A percentile compares a stretch with the other conserved stretches of the same genome.
Evolutionary conservation across 768 basidiomycete species (phyloP).

Genomic region (Nidula microcarpa): DNA sequence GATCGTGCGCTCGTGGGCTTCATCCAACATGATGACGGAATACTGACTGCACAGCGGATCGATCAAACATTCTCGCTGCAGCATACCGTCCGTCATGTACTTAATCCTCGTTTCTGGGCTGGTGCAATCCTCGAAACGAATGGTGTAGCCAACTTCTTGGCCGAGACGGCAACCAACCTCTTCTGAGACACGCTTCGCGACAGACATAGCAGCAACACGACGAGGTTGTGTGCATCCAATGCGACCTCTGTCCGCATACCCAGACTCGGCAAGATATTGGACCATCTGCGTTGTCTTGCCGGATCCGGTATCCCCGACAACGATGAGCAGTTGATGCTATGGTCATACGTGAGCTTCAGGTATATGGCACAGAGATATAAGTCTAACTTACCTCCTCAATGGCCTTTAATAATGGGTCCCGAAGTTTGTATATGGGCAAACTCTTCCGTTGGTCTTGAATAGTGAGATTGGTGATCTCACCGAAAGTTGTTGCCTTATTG

Average conservation of each 20-base stretch:
- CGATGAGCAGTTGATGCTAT: conserved; percentile 95
- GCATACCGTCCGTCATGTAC: conserved; percentile 99
- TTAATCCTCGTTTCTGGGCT: conserved; percentile 99
- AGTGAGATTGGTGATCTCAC: conserved; percentile 84
- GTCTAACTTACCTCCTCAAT: conserved; percentile 71
- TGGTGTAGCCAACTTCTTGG: conserved; percentile 97
- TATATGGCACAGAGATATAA: not conserved
- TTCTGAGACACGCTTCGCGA: conserved; percentile 97
- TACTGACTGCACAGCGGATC: conserved; percentile 93
- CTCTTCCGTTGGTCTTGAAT: conserved; percentile 93
- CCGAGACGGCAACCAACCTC: conserved; percentile 98
- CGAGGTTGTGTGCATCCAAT: conserved; percentile 99
- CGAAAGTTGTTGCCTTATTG: conserved; percentile 95
- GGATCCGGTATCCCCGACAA: conserved; percentile 97
- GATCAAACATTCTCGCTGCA: conserved; percentile 94
- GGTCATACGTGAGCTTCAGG: conserved; percentile 9
- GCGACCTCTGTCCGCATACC: conserved; percentile 84
- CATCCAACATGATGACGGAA: conserved; percentile 96
- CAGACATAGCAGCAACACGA: conserved; percentile 99
- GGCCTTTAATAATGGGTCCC: conserved; percentile 85
- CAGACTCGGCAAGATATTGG: conserved; percentile 94
- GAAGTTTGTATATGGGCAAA: conserved; percentile 93
- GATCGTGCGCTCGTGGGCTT: conserved; percentile 98
- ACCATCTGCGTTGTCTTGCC: conserved; percentile 99
- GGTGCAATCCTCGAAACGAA: conserved; percentile 99